Percentiles rank a stretch among this genome's conserved stretches.
Conservation (phyloP, 129 eudicot species). For the Chrysanthemum makinoi region DNA sequence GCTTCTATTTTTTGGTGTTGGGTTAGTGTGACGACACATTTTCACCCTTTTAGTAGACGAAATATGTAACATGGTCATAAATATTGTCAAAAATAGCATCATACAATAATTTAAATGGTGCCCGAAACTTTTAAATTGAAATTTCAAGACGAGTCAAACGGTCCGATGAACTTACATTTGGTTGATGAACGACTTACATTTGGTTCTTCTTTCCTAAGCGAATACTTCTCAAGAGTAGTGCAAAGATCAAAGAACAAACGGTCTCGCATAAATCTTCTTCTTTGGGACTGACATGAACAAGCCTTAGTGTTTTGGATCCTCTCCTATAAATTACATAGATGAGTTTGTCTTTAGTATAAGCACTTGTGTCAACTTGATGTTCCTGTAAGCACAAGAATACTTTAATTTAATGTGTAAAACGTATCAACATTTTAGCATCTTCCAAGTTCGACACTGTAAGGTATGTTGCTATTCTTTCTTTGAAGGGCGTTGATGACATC, state of each 20-base stretch:
- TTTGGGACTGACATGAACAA: too few species aligned
- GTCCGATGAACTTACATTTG: conserved; percentile 32
- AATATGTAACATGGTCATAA: conserved; percentile 53
- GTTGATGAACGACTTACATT: neutral
- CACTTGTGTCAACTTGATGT: too few species aligned
- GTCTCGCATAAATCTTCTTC: conserved; percentile 57
- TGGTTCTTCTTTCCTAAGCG: conserved; percentile 32
- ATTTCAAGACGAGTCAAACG: neutral
- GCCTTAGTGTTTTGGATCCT: too few species aligned
- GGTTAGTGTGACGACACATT: conserved; percentile 38
- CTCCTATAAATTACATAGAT: too few species aligned
- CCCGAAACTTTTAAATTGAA: conserved; percentile 33
- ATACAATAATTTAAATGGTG: conserved; percentile 53
- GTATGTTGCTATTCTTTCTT: conserved; percentile 58
- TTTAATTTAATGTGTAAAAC: too few species aligned
- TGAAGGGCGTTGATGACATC: conserved; percentile 76
- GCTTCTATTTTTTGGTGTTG: neutral
- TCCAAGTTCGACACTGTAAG: conserved; percentile 46
- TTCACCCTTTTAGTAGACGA: conserved; percentile 49
- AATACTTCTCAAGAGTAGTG: conserved; percentile 40
- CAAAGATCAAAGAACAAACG: conserved; percentile 55
- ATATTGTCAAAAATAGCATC: conserved; percentile 60
- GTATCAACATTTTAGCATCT: conserved; percentile 12
- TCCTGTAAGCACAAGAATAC: too few species aligned
- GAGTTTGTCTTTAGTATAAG: too few species aligned